A percentile compares a stretch with the other conserved stretches of the same genome.
Conservation (phyloP, 176 grass and related monocot species). For the Eragrostis curvula region DNA sequence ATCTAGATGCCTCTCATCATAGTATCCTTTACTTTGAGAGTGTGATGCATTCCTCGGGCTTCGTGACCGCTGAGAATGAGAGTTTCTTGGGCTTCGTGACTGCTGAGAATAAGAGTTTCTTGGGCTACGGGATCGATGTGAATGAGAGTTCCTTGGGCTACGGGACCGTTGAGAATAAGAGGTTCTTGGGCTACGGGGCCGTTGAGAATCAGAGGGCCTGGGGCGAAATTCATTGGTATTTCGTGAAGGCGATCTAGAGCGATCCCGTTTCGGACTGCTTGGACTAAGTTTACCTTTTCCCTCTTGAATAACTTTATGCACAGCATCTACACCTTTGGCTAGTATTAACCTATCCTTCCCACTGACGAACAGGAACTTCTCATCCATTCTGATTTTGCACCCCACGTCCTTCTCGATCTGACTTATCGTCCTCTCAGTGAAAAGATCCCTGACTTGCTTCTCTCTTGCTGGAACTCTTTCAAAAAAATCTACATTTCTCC, state of each 20-base stretch:
- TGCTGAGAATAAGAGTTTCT: conserved; percentile 31
- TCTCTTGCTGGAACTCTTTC: conserved; percentile 89
- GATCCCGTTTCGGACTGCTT: conserved; percentile 56
- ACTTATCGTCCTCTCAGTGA: conserved; percentile 70
- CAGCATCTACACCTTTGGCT: conserved; percentile 86
- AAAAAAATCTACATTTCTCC: conserved; percentile 83
- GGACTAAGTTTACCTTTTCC: conserved; percentile 68
- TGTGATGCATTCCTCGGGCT: conserved; percentile 45
- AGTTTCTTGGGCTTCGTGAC: conserved; percentile 25
- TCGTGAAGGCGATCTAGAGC: conserved; percentile 63
- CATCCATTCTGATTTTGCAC: conserved; percentile 96
- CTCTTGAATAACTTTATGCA: conserved; percentile 92
- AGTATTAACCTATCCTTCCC: conserved; percentile 80
- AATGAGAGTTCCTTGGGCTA: conserved; percentile 29
- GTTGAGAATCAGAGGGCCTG: conserved; percentile 65
- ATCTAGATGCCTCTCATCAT: conserved; percentile 61
- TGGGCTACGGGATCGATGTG: not conserved
- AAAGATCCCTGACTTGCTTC: conserved; percentile 78
- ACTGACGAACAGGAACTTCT: conserved; percentile 96
- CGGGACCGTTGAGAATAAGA: not conserved
- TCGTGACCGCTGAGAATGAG: not conserved
- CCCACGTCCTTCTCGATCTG: conserved; percentile 90
- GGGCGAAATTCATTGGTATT: conserved; percentile 53
- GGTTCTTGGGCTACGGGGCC: conserved; percentile 62
- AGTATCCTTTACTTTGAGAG: conserved; percentile 62